Evolutionary conservation across 2,329 filamentous ascomycete species (phyloP).

Genomic region (Stemphylium beticola): DNA sequence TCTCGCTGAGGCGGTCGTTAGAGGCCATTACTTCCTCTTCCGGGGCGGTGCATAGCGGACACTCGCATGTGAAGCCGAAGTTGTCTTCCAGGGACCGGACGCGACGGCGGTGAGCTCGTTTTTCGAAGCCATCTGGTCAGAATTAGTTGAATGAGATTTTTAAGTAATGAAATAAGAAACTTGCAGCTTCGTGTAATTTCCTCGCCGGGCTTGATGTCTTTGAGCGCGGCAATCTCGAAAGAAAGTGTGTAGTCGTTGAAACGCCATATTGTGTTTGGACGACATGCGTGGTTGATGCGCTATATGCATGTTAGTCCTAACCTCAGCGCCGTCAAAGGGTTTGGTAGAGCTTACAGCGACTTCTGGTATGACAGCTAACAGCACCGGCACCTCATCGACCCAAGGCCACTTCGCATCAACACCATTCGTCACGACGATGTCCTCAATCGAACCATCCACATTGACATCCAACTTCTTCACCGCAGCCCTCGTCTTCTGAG

Average conservation of each 20-base stretch:
- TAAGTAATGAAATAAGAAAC: not conserved
- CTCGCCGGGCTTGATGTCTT: slow-evolving; percentile 34
- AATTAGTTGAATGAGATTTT: not conserved
- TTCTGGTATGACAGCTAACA: slow-evolving; percentile 37
- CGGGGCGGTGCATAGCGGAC: slow-evolving; percentile 36
- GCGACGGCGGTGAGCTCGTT: slow-evolving; percentile 22
- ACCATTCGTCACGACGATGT: slow-evolving; percentile 36
- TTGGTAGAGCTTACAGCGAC: slow-evolving; percentile 33
- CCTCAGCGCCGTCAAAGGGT: rapidly evolving
- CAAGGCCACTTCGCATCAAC: slow-evolving; percentile 30
- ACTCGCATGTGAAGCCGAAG: slow-evolving; percentile 41
- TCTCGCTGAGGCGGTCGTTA: slow-evolving; percentile 34
- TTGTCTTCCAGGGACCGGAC: slow-evolving; percentile 25
- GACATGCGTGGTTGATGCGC: slow-evolving; percentile 46
- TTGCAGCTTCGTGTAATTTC: slow-evolving; percentile 42
- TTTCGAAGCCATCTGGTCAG: slow-evolving; percentile 35
- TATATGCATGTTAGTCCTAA: slow-evolving; percentile 13
- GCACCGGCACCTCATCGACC: slow-evolving; percentile 24
- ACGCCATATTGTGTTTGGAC: slow-evolving; percentile 42
- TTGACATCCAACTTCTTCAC: slow-evolving; percentile 24
- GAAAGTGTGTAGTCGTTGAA: slow-evolving; percentile 38
- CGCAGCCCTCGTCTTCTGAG: slow-evolving; percentile 20
- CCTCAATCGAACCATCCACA: slow-evolving; percentile 20
- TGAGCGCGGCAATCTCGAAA: slow-evolving; percentile 37
- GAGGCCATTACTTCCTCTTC: slow-evolving; percentile 23